Evolutionary conservation across 345 rosid species (phyloP).

Genomic region (Abelmoschus esculentus): DNA sequence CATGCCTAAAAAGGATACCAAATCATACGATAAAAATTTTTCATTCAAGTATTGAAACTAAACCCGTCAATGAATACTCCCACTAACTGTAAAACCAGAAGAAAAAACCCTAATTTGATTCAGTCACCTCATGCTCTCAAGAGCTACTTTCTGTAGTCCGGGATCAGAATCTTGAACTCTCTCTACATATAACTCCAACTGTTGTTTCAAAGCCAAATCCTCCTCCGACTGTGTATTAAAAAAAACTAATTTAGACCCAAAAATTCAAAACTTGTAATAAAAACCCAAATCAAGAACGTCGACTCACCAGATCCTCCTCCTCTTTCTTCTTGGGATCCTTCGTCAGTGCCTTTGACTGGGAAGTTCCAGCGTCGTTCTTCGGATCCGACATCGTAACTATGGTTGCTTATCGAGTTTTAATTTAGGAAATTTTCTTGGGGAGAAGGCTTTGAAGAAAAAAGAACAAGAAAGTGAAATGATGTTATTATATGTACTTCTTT

Average conservation of each 20-base stretch:
- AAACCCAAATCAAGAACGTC: background rate
- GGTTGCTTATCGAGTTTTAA: constrained; percentile 7
- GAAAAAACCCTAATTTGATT: background rate
- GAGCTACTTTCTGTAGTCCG: constrained; percentile 77
- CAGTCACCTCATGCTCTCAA: constrained; percentile 87
- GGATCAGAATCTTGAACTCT: constrained; percentile 89
- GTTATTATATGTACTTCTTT: too few relatives aligned
- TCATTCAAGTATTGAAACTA: background rate
- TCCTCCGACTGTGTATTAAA: constrained; percentile 65
- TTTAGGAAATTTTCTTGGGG: background rate
- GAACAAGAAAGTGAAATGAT: background rate
- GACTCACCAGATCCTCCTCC: constrained; percentile 80
- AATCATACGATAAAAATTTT: background rate
- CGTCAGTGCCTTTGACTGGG: constrained; percentile 53
- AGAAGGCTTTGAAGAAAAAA: background rate
- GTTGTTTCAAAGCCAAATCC: constrained; percentile 87
- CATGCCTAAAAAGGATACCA: constrained; percentile 47
- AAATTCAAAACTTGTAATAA: background rate
- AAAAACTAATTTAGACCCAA: background rate
- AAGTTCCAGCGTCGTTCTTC: constrained; percentile 27
- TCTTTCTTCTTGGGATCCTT: constrained; percentile 89
- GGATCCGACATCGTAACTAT: constrained; percentile 32
- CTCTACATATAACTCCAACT: constrained; percentile 88
- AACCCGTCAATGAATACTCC: background rate
- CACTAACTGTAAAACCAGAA: background rate